Evolutionary conservation across 2,329 filamentous ascomycete species (phyloP).

Genomic region (Pseudogymnoascus sp.): DNA sequence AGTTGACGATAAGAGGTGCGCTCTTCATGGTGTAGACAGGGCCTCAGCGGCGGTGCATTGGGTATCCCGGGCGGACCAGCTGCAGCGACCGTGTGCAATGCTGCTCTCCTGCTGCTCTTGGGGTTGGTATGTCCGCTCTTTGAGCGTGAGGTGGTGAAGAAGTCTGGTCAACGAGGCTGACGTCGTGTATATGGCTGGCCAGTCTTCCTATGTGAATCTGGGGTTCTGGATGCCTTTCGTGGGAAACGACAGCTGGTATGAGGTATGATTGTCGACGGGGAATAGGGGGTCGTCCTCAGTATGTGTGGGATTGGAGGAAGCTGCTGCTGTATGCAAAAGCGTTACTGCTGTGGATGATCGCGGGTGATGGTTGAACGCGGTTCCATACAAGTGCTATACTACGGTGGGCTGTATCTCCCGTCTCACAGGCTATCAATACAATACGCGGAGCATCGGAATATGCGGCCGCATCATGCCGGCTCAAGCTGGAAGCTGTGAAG

Average conservation of each 20-base stretch:
- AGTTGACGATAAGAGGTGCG: conserved; percentile 91
- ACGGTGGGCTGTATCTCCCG: neutral
- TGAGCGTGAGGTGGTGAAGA: neutral
- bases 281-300: neutral
- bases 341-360: neutral
- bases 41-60: neutral
- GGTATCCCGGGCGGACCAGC: neutral
- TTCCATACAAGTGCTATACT: neutral
- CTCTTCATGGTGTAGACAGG: conserved; percentile 70
- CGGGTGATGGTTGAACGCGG: neutral
- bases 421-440: neutral
- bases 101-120: neutral
- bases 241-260: neutral
- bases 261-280: neutral
- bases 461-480: neutral
- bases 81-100: neutral
- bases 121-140: neutral
- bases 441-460: neutral
- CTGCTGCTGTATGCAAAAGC: neutral
- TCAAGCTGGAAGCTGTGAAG: neutral
- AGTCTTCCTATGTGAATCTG: neutral
- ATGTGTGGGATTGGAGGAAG: neutral
- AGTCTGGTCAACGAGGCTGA: neutral
- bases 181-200: neutral
- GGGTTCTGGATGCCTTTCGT: neutral